Percentiles rank a stretch among this genome's conserved stretches.
Conservation (phyloP, 257 asterid genomes). For the Penstemon newberryi region DNA sequence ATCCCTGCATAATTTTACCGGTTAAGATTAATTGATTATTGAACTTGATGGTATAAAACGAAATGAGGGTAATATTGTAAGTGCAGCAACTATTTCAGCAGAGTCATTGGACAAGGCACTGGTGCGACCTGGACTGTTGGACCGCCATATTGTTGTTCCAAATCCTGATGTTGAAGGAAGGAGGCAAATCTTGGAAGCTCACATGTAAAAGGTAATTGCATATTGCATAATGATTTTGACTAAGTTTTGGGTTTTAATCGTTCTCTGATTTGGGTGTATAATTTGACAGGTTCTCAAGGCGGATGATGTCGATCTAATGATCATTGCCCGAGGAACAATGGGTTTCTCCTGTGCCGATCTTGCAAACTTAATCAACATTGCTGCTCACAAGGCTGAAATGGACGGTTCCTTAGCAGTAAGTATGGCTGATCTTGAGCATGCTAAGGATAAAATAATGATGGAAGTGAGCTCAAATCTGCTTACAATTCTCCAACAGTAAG, state of each 20-base stretch:
- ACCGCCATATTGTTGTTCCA: constrained; percentile 89
- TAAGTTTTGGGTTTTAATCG: too few relatives aligned
- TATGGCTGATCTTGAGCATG: constrained; percentile 79
- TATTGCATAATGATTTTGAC: constrained; percentile 3
- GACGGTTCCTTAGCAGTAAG: constrained; percentile 78
- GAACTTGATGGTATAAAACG: constrained; percentile 97
- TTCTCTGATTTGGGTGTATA: too few relatives aligned
- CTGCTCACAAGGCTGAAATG: constrained; percentile 89
- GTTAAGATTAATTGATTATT: constrained; percentile 56
- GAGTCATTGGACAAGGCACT: constrained; percentile 94
- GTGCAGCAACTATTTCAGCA: constrained; percentile 92
- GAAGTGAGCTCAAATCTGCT: constrained; percentile 93
- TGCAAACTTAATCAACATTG: constrained; percentile 80
- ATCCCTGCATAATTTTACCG: too few relatives aligned
- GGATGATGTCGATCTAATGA: constrained; percentile 82
- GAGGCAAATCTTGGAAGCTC: constrained; percentile 88
- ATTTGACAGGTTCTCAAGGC: constrained; percentile 71
- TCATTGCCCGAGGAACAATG: constrained; percentile 86
- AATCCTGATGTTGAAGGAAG: constrained; percentile 98
- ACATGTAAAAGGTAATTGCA: constrained; percentile 87
- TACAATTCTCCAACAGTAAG: constrained; percentile 75
- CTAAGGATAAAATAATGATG: constrained; percentile 93
- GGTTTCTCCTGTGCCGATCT: constrained; percentile 98
- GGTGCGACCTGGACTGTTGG: constrained; percentile 93
- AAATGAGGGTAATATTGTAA: constrained; percentile 86